Conservation (phyloP, 352 stramenopile genomes). For the Pseudoperonospora humuli region DNA sequence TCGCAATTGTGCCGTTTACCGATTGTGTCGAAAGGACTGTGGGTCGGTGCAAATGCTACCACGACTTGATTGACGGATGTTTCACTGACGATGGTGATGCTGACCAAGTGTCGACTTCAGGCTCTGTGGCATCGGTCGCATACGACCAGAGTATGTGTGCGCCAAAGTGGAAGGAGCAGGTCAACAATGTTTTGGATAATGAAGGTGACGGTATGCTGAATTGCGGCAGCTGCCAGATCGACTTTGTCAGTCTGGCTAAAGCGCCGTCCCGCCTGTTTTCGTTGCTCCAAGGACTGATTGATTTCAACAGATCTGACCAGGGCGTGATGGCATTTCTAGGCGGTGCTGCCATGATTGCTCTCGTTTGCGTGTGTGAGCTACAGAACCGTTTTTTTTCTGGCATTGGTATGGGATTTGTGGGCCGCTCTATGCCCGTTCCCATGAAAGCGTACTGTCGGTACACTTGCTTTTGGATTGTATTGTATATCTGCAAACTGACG, state of each 20-base stretch:
- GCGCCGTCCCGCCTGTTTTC: conserved; percentile 35
- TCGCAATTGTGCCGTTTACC: conserved; percentile 43
- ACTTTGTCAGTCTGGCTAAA: conserved; percentile 57
- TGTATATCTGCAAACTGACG: conserved; percentile 72
- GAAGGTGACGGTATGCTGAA: conserved; percentile 50
- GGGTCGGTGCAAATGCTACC: conserved; percentile 40
- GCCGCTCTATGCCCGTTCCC: conserved; percentile 64
- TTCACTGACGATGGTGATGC: conserved; percentile 35
- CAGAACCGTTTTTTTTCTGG: conserved; percentile 64
- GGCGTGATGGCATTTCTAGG: conserved; percentile 29
- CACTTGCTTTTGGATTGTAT: conserved; percentile 73
- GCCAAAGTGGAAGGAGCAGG: conserved; percentile 33
- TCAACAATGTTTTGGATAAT: conserved; percentile 45
- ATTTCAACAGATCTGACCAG: conserved; percentile 28
- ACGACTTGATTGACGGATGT: conserved; percentile 35
- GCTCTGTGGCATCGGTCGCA: conserved; percentile 14
- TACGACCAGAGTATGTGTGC: conserved; percentile 61
- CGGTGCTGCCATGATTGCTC: conserved; percentile 47
- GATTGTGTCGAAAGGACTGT: conserved; percentile 32
- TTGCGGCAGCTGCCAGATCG: conserved; percentile 61
- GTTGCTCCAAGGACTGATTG: conserved; percentile 48
- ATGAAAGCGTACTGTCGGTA: conserved; percentile 73
- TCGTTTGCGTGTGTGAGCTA: conserved; percentile 60
- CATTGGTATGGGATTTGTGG: conserved; percentile 70
- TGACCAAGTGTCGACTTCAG: conserved; percentile 28